Conservation (phyloP, 176 grass and related monocot species). For the Eleusine indica region DNA sequence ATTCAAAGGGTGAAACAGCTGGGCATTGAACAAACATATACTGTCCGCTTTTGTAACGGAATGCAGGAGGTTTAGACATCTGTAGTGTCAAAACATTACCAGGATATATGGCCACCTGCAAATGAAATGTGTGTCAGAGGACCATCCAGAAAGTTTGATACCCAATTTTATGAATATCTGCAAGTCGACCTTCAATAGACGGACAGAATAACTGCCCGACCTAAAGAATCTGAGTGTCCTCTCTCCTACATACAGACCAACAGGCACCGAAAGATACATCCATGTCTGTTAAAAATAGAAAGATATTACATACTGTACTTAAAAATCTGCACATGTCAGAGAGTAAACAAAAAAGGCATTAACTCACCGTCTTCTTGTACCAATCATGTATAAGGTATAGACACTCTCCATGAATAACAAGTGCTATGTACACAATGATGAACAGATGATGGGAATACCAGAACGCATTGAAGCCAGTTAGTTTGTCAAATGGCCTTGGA, state of each 20-base stretch:
- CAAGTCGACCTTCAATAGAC: conserved; percentile 74
- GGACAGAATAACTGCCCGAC: conserved; percentile 88
- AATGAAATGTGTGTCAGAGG: conserved; percentile 42
- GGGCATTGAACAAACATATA: conserved; percentile 99
- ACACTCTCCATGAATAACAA: conserved; percentile 78
- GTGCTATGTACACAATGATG: conserved; percentile 77
- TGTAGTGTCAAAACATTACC: conserved; percentile 94
- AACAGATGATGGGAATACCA: conserved; percentile 99
- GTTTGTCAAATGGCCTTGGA: conserved; percentile 86
- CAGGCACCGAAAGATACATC: conserved; percentile 93
- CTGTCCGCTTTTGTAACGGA: conserved; percentile 89
- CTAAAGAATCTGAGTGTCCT: conserved; percentile 85
- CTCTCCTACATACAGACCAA: conserved; percentile 86
- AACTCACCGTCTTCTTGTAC: conserved; percentile 84
- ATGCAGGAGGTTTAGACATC: conserved; percentile 87
- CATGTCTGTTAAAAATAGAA: conserved; percentile 71
- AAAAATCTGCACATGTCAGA: conserved; percentile 19
- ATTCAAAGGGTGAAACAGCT: conserved; percentile 93
- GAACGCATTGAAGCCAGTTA: conserved; percentile 97
- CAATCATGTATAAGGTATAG: conserved; percentile 76
- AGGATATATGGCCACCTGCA: conserved; percentile 95
- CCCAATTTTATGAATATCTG: conserved; percentile 27
- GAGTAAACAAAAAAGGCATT: conserved; percentile 9
- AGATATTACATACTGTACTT: conserved; percentile 19
- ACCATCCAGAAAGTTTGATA: conserved; percentile 33